Conservation (phyloP, 2,329 filamentous ascomycete genomes). For the Elsinoe australis region DNA sequence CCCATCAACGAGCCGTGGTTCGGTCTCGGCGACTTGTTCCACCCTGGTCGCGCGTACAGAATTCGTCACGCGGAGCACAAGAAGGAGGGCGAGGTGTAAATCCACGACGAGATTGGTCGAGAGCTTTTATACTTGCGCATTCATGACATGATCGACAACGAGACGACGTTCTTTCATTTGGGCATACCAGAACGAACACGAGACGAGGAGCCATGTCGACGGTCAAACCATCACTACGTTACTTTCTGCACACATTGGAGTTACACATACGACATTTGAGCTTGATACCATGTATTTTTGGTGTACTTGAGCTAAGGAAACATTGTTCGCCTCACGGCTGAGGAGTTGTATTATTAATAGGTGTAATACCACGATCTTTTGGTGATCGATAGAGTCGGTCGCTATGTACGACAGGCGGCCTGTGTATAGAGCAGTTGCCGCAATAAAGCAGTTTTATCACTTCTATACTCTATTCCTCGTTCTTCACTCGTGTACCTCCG, state of each 20-base stretch:
- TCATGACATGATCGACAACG: neutral
- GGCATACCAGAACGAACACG: neutral
- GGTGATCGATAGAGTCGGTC: constrained; percentile 12
- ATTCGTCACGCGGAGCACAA: constrained; percentile 23
- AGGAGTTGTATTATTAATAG: constrained; percentile 14
- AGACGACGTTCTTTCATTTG: neutral
- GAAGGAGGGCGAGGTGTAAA: constrained; percentile 26
- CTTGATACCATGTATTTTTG: constrained; percentile 1
- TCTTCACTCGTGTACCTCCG: no score
- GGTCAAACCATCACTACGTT: no score
- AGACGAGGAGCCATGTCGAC: constrained; percentile 1
- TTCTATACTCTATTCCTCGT: neutral
- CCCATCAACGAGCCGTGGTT: constrained; percentile 32
- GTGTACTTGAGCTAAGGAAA: no score
- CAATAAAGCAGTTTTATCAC: constrained; percentile 6
- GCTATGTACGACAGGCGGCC: constrained; percentile 14
- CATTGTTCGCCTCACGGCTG: neutral
- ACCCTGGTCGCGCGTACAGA: constrained; percentile 21
- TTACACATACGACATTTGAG: neutral
- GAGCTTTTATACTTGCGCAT: no score
- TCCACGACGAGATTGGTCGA: no score
- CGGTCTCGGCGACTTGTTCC: constrained; percentile 20
- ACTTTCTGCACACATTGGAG: no score
- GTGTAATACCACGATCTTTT: constrained; percentile 6
- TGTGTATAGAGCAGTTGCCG: constrained; percentile 9